Percentiles rank a stretch among this genome's conserved stretches.
Evolutionary conservation across 805 yeast genomes (phyloP).

Genomic region (Wickerhamomyces sydowiorum): DNA sequence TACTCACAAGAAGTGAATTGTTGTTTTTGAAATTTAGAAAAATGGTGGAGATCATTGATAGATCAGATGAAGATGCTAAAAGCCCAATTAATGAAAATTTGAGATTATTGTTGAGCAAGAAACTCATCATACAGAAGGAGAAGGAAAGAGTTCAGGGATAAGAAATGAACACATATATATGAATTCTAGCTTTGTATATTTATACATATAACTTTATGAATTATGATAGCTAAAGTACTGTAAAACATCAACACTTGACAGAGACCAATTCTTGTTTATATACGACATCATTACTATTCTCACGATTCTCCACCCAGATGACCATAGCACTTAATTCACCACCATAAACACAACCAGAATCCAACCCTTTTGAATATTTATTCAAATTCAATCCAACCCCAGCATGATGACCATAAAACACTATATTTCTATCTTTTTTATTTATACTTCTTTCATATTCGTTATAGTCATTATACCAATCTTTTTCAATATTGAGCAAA

Average conservation of each 20-base stretch:
- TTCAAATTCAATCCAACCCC: slow-evolving; percentile 61
- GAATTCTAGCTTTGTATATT: neutral
- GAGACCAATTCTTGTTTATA: slow-evolving; percentile 7
- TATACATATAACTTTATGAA: neutral
- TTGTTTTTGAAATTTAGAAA: slow-evolving; percentile 75
- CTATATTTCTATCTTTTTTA: slow-evolving; percentile 30
- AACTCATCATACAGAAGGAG: slow-evolving; percentile 63
- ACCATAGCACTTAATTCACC: slow-evolving; percentile 56
- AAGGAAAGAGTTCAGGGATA: slow-evolving; percentile 19
- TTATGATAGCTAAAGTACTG: too few relatives aligned
- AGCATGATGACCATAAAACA: slow-evolving; percentile 89
- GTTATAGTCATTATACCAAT: slow-evolving; percentile 41
- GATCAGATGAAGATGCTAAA: slow-evolving; percentile 12
- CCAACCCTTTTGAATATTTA: slow-evolving; percentile 72
- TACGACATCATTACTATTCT: neutral
- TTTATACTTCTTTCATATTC: slow-evolving; percentile 13
- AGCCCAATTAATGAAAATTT: slow-evolving; percentile 42
- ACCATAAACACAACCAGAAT: slow-evolving; percentile 78
- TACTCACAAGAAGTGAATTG: slow-evolving; percentile 79
- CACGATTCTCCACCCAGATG: slow-evolving; percentile 6
- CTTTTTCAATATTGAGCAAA: slow-evolving; percentile 63
- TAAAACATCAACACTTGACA: slow-evolving; percentile 9
- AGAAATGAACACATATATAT: neutral
- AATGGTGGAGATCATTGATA: slow-evolving; percentile 72
- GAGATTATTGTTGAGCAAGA: slow-evolving; percentile 52